Evolutionary conservation across 2,329 filamentous ascomycete species (phyloP).

Genomic region (Boeremia exigua): DNA sequence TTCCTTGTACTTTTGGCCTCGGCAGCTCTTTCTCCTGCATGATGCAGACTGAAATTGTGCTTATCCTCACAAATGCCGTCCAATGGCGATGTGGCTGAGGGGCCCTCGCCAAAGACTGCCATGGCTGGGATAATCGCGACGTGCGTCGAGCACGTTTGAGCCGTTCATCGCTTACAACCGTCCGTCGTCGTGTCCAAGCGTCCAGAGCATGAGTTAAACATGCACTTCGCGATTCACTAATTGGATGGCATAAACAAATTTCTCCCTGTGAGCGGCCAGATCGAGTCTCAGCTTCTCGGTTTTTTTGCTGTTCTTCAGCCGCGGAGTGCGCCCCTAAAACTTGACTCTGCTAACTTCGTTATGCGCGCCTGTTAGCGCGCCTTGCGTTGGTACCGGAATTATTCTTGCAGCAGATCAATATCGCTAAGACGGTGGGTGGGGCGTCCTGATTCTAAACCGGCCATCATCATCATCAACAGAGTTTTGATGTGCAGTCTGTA

Average conservation of each 20-base stretch:
- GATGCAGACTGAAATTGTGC: conserved; percentile 30
- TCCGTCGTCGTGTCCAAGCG: conserved; percentile 23
- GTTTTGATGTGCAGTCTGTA: conserved; percentile 26
- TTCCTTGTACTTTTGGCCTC: conserved; percentile 20
- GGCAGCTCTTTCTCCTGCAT: conserved; percentile 38
- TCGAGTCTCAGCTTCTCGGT: conserved; percentile 2
- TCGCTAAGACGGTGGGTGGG: conserved; percentile 7
- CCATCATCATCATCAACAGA: conserved; percentile 5
- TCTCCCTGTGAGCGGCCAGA: conserved; percentile 8
- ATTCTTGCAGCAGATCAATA: conserved; percentile 19
- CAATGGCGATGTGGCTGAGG: conserved; percentile 11
- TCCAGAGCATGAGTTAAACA: conserved; percentile 18
- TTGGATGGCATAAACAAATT: conserved; percentile 7
- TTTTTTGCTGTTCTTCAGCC: conserved; percentile 2
- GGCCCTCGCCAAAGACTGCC: conserved; percentile 41
- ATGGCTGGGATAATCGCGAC: conserved; percentile 25
- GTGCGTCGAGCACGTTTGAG: conserved; percentile 43
- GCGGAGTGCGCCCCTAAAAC: conserved; percentile 16
- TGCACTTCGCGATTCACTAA: conserved; percentile 8
- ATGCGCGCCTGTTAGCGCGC: conserved; percentile 13
- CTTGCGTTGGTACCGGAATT: conserved; percentile 11
- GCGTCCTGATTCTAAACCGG: conserved; percentile 1
- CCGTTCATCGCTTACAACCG: conserved; percentile 31
- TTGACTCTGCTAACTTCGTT: conserved; percentile 5
- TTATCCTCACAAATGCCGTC: background rate